Evolutionary conservation across 305 asterid species (phyloP), one percentile per base, ranked within the genome.

Genomic region (Fraxinus velutina): DNA sequence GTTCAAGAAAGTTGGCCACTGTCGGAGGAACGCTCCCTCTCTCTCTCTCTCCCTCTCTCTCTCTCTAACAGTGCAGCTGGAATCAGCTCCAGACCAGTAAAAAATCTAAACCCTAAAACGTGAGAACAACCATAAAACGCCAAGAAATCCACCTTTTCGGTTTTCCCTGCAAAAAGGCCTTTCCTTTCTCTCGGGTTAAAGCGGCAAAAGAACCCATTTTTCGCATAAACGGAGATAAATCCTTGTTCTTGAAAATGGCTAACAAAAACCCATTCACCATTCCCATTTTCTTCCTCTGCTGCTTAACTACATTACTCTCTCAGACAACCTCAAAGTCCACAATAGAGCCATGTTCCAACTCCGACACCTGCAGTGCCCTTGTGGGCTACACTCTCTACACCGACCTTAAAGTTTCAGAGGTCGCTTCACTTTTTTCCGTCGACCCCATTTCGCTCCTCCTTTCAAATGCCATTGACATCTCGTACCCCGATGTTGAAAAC

Each of bases 341-440:
- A 36, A 96, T 96, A 24, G 99, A 96, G 70, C 98, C 98, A 7
- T 96, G 99, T 89, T 91, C 98, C 9, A 89, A 86, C 92, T 73
- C 93, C 80, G 94, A 85, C 87, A 79, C 91, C 72, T 96, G 98
- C 88, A 89, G 96, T 30, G 83, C 99, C 77, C 88, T 93, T 3
- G 91, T 94, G 33, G 95, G 92, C 66, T 96, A 96, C 92, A 90
- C 98, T 3, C 98, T 94, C 81, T 93, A 94, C 92, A 96, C 99
- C 27, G 97, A 93, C 92, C 95, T 96, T 74, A 94, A 96, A 74
- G 99, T 96, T 71, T 92, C 99, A 9, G 97, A 96, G 79, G 93
- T 94, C 3, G 96, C 99, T 0, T 72, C 98, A 50, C 98, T 96
- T 85, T 96, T 96, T 87, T 83, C 87, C 71, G 81, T 90, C 62